Conservation (phyloP, 768 basidiomycete genomes). For the Dentipellis fragilis region DNA sequence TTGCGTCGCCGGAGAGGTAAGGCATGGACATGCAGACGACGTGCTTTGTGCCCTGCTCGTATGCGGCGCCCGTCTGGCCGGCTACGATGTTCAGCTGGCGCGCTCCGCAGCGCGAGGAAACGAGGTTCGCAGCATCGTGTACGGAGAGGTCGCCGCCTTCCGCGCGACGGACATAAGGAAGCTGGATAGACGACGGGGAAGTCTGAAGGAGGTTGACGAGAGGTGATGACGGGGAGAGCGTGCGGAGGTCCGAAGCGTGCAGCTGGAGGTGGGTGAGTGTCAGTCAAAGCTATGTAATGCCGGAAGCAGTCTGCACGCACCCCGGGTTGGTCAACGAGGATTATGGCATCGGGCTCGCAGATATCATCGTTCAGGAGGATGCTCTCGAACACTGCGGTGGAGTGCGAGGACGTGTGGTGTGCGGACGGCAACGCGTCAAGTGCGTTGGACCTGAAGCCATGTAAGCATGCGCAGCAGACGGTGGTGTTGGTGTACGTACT, state of each 20-base stretch:
- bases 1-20: slow-evolving; percentile 28
- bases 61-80: slow-evolving; percentile 23
- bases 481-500: neutral
- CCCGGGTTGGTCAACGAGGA: slow-evolving; percentile 63
- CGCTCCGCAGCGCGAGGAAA: slow-evolving; percentile 47
- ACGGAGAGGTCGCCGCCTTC: slow-evolving; percentile 19
- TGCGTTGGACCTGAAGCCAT: neutral
- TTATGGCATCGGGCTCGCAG: slow-evolving; percentile 20
- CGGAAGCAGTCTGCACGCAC: slow-evolving; percentile 30
- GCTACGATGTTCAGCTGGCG: slow-evolving; percentile 28
- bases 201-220: slow-evolving; percentile 37
- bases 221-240: slow-evolving; percentile 40
- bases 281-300: neutral
- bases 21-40: slow-evolving; percentile 52
- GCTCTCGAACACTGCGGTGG: neutral
- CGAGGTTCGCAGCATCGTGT: slow-evolving; percentile 28
- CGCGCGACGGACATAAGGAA: slow-evolving; percentile 42
- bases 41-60: slow-evolving; percentile 36
- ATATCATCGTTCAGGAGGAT: neutral
- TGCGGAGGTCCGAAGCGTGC: slow-evolving; percentile 68
- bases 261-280: slow-evolving; percentile 30
- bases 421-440: slow-evolving; percentile 1
- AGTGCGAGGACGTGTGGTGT: neutral
- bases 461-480: no score
- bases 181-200: slow-evolving; percentile 48